Evolutionary conservation across 768 basidiomycete genomes (phyloP), one percentile per base, ranked within the genome.

Genomic region (Arthromyces matolae): DNA sequence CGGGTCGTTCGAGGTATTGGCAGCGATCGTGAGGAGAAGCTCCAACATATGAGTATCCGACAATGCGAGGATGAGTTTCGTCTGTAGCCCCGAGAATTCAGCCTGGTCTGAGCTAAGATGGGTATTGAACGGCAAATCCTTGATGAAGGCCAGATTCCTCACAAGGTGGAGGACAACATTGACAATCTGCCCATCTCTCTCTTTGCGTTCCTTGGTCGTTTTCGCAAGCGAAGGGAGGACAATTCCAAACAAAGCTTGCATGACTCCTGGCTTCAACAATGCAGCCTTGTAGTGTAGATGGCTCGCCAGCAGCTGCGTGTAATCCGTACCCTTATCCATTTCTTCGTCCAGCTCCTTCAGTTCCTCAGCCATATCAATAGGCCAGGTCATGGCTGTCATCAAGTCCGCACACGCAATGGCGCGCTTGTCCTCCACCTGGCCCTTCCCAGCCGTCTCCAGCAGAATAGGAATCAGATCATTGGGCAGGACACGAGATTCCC

Each of bases 381-480:
- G 96, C 96, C 96, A 99, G 1, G 95, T 98, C 89, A 99, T 90
- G 0, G 94, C 93, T 0, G 92, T 89, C 63, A 98, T 84, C 19
- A 99, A 72, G 62, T 98, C 96, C 7, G 83, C 85, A 53, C 85
- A 87, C 0, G 84, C 80, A 22, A 95, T 78, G 0, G 90, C 91
- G 39, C 89, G 75, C 57, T 85, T 88, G 66, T 93, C 89, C 54
- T 91, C 89, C 25, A 87, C 82, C 18, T 73, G 65, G 0, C 89
- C 89, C 42, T 81, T 79, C 9, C 89, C 88, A 1, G 89, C 87
- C 0, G 90, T 93, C 50, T 78, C 78, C 40, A 89, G 73, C 10
- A 98, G 73, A 45, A 97, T 87, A 14, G 92, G 87, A 16, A 97
- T 68, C 41, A 98, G 73, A 66, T 97, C 95, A 54, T 91, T 93